Base-by-base conservation (phyloP, 345 rosid species). In the Theobroma cacao region DNA sequence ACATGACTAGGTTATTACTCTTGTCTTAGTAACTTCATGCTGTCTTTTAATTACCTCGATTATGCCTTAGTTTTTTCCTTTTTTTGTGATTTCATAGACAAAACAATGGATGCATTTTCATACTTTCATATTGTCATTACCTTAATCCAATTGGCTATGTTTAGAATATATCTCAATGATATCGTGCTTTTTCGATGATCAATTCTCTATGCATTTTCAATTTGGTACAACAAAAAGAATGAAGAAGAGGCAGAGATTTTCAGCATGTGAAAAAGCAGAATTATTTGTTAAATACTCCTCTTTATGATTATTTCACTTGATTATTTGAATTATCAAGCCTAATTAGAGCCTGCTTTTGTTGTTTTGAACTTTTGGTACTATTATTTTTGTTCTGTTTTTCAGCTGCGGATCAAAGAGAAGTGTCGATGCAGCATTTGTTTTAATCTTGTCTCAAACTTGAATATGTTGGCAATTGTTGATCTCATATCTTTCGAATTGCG, bases 1-100 rank as follows among this genome's bases (percentile, higher is more conserved):
- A 93, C 86, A 91, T 95, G 91, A 89, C 90, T 0, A 91, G 98
- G 98, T 95, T 80, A 9, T 22, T 59, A 18, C n/a, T 62, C 72
- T 65, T 67, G 31, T 67, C 34, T 34, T 60, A 7, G 3, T 13
- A 31, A 58, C 45, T 75, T 63, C 17, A 58, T 17, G 9, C 28
- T 56, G 28, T 56, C n/a, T 18, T 56, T n/a, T n/a, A n/a, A n/a
- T n/a, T n/a, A n/a, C n/a, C n/a, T n/a, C n/a, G n/a, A n/a, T n/a
- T n/a, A n/a, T n/a, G n/a, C n/a, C n/a, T n/a, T 20, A 12, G 14
- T 66, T 36, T 3, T 22, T 13, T 55, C 30, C 30, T 38, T 26
- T 14, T 66, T 41, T 20, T 34, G 48, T 41, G 22, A 67, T 22
- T 14, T 6, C 5, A 3, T 26, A 26, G 26, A 30, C 34, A 47